Percentiles rank a stretch among this genome's conserved stretches.
Evolutionary conservation across 495 filamentous ascomycete genomes (phyloP).

Genomic region (Hypomontagnella submonticulosa): DNA sequence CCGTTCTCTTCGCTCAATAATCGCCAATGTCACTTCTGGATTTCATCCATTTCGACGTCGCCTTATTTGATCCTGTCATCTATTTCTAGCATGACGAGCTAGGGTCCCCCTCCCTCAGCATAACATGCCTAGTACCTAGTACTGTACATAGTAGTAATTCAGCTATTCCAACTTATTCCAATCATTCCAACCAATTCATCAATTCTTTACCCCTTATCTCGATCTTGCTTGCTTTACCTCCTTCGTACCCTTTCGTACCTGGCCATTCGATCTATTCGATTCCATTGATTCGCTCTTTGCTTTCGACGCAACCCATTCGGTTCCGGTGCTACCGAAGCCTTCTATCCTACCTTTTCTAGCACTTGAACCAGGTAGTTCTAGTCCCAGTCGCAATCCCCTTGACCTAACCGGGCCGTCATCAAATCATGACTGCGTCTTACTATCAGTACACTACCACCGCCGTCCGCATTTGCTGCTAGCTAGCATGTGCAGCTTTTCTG

Average conservation of each 20-base stretch:
- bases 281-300: neutral
- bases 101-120: constrained; percentile 5
- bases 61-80: neutral
- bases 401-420: constrained; percentile 14
- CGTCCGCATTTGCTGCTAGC: constrained; percentile 37
- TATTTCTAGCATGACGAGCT: constrained; percentile 9
- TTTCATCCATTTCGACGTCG: constrained; percentile 10
- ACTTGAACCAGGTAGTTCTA: neutral
- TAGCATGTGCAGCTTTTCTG: constrained; percentile 37
- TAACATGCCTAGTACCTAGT: no score
- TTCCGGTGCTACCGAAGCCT: constrained; percentile 31
- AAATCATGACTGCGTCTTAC: constrained; percentile 46
- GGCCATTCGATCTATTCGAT: no score
- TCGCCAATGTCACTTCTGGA: neutral
- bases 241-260: constrained; percentile 7
- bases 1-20: neutral
- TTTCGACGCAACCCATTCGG: constrained; percentile 2
- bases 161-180: no score
- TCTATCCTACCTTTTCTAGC: neutral
- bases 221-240: constrained; percentile 6
- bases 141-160: neutral
- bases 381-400: neutral
- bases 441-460: constrained; percentile 31
- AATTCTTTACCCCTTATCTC: constrained; percentile 3
- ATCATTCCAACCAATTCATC: constrained; percentile 9